A percentile compares a stretch with the other conserved stretches of the same genome.
These are phyloP conservation scores for Suaeda aralocaspica DNA, from an alignment of 148 eudicot species.

Conservation along the genomic window DNA sequence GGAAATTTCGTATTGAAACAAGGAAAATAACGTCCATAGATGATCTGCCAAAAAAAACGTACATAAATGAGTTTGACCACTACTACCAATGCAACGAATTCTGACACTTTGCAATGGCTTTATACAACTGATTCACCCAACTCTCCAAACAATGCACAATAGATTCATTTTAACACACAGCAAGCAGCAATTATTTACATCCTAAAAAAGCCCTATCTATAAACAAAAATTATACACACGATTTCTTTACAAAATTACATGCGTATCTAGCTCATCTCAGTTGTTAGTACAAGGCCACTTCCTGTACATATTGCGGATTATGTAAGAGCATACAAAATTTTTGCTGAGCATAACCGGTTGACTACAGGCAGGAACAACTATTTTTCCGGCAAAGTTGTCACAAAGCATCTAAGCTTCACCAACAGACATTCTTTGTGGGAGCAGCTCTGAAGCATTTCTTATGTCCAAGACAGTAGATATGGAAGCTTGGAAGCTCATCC, in stretches of 20 bases:
- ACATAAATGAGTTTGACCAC: not conserved
- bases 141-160: not conserved
- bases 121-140: not conserved
- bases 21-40: no score
- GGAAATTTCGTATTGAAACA: no score
- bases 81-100: constrained; percentile 1
- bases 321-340: constrained; percentile 5
- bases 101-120: not conserved
- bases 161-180: not conserved
- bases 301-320: constrained; percentile 7
- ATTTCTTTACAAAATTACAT: constrained; percentile 20
- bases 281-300: not conserved
- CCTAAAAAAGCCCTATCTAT: not conserved
- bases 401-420: constrained; percentile 9
- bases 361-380: not conserved
- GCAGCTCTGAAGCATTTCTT: not conserved
- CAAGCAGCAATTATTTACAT: not conserved
- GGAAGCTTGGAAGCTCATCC: constrained; percentile 3
- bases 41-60: not conserved
- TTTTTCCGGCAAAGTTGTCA: not conserved
- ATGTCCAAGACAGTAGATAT: not conserved
- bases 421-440: constrained; percentile 3
- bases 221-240: constrained; percentile 1
- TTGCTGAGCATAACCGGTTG: not conserved
- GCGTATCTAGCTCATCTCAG: not conserved